These are phyloP conservation scores for Zarea fungicola DNA, from an alignment of 2,329 filamentous ascomycete genomes.

Conservation along the genomic window DNA sequence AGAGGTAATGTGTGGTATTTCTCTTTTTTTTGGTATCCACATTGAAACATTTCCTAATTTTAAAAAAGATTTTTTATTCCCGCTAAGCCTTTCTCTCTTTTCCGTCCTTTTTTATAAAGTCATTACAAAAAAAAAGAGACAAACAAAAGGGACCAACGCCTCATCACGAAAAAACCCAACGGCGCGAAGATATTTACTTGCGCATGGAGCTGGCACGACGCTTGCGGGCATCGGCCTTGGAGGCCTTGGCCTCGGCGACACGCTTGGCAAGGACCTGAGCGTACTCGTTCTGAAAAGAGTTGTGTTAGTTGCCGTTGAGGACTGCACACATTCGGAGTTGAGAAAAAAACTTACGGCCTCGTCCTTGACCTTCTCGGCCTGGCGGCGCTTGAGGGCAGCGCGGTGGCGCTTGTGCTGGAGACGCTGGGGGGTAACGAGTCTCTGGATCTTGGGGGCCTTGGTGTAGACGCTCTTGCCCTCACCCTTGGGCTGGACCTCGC, in stretches of 20 bases:
- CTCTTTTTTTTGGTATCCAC: slow-evolving; percentile 7
- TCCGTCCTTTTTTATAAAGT: neutral
- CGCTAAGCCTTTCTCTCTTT: slow-evolving; percentile 18
- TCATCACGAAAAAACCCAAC: slow-evolving; percentile 23
- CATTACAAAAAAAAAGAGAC: slow-evolving; percentile 16
- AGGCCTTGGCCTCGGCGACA: slow-evolving; percentile 90
- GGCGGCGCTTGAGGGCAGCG: slow-evolving; percentile 96
- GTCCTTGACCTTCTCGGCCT: slow-evolving; percentile 95
- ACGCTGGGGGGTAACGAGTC: slow-evolving; percentile 97
- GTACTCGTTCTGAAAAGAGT: slow-evolving; percentile 83
- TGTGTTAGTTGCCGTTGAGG: slow-evolving; percentile 29
- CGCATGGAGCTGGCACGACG: slow-evolving; percentile 91
- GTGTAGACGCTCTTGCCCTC: slow-evolving; percentile 98
- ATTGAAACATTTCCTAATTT: slow-evolving; percentile 4
- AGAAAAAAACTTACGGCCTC: slow-evolving; percentile 72
- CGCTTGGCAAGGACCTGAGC: slow-evolving; percentile 94
- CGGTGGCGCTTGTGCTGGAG: slow-evolving; percentile 99
- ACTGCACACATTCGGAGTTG: neutral
- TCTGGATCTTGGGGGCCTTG: slow-evolving; percentile 99
- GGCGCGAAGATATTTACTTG: slow-evolving; percentile 59
- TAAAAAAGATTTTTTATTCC: slow-evolving; percentile 15
- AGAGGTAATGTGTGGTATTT: neutral
- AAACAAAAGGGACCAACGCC: slow-evolving; percentile 13
- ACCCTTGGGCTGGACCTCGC: slow-evolving; percentile 93
- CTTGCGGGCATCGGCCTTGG: slow-evolving; percentile 93